Evolutionary conservation across 1,284 basidiomycete genomes (phyloP).

Genomic region (Trichosporon inkin): DNA sequence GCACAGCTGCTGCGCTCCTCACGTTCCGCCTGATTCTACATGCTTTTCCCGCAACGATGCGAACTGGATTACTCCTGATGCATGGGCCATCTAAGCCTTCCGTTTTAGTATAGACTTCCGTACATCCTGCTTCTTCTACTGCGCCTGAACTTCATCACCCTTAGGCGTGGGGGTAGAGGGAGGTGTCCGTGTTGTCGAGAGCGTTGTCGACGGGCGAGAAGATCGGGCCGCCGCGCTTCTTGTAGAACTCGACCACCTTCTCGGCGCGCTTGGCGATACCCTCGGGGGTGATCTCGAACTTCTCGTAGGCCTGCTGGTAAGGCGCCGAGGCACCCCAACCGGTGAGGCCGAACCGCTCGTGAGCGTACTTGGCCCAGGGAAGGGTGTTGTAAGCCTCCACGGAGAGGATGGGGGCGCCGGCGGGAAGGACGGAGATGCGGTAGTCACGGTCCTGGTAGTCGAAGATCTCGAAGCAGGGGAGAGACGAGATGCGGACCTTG

Average conservation of each 20-base stretch:
- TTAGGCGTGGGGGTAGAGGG: background rate
- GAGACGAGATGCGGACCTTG: constrained; percentile 76
- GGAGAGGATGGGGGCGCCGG: constrained; percentile 82
- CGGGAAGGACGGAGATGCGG: constrained; percentile 75
- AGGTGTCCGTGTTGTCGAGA: constrained; percentile 30
- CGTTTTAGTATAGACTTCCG: background rate
- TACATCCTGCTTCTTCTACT: background rate
- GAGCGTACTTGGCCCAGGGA: constrained; percentile 82
- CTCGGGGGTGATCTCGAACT: constrained; percentile 68
- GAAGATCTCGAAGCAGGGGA: constrained; percentile 88
- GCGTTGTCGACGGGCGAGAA: constrained; percentile 67
- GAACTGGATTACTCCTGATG: background rate
- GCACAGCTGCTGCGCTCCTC: too few species aligned
- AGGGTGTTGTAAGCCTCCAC: constrained; percentile 75
- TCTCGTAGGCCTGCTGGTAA: constrained; percentile 67
- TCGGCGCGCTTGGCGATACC: constrained; percentile 75
- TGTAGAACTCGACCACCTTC: constrained; percentile 84
- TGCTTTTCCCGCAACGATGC: background rate
- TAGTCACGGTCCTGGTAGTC: constrained; percentile 75
- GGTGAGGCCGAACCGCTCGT: constrained; percentile 77
- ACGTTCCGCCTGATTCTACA: too few species aligned
- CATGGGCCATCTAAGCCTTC: background rate
- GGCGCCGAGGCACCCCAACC: constrained; percentile 86
- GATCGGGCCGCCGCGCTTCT: constrained; percentile 67
- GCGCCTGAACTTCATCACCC: background rate